phyloP scores from a whole-genome alignment of 441 rosid species.

The Caryocar brasiliense region DNA sequence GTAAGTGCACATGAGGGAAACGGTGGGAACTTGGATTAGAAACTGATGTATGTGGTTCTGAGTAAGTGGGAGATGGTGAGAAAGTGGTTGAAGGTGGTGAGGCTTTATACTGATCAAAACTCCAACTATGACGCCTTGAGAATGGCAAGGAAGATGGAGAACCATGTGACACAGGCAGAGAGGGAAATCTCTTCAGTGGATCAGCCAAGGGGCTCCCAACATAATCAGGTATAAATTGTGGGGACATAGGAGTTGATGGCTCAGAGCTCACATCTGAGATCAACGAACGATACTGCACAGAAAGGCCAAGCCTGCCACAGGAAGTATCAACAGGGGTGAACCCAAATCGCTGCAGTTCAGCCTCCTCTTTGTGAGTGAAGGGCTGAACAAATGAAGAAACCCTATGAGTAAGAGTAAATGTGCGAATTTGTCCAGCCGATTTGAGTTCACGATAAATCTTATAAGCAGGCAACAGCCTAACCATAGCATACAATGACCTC shows the following conservation, averaged over 20 bases:
- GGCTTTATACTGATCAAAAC: slow-evolving; percentile 55
- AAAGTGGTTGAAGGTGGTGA: slow-evolving; percentile 59
- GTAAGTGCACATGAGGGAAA: slow-evolving; percentile 31
- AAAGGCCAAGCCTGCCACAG: slow-evolving; percentile 81
- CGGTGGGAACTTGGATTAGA: slow-evolving; percentile 41
- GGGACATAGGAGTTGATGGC: slow-evolving; percentile 66
- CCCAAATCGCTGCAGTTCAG: slow-evolving; percentile 71
- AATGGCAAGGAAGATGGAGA: slow-evolving; percentile 75
- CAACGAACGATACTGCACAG: slow-evolving; percentile 52
- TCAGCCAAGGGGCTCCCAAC: slow-evolving; percentile 93
- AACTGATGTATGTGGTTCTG: slow-evolving; percentile 49
- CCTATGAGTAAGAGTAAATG: slow-evolving; percentile 62
- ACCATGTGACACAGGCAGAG: slow-evolving; percentile 57
- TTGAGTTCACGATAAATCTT: slow-evolving; percentile 69
- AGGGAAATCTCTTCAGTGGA: slow-evolving; percentile 67
- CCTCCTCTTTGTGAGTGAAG: slow-evolving; percentile 70
- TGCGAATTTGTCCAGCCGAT: slow-evolving; percentile 48
- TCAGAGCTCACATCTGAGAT: slow-evolving; percentile 59
- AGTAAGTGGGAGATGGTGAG: slow-evolving; percentile 77
- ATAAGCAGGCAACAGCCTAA: slow-evolving; percentile 88
- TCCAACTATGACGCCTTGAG: slow-evolving; percentile 80
- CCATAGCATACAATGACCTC: slow-evolving; percentile 76
- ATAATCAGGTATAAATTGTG: slow-evolving; percentile 75
- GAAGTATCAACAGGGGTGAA: slow-evolving; percentile 83
- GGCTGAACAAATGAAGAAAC: slow-evolving; percentile 75